Percentiles rank a stretch among this genome's conserved stretches.
Conservation (phyloP, 2,329 filamentous ascomycete species). For the Colletotrichum gloeosporioides region DNA sequence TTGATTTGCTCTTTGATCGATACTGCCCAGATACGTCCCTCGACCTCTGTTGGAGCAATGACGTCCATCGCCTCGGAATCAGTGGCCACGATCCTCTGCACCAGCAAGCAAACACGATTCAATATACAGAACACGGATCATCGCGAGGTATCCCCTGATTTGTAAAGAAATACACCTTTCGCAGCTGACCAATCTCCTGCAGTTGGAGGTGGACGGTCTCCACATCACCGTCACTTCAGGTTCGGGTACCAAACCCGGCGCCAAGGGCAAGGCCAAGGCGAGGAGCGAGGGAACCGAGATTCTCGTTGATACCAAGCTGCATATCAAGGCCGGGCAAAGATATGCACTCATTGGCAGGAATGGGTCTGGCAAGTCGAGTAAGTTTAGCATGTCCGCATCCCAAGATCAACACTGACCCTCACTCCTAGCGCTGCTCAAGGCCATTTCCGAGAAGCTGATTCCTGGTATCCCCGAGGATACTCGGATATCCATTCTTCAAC, state of each 20-base stretch:
- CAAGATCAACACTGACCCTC: not conserved
- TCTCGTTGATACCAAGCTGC: slow-evolving; percentile 71
- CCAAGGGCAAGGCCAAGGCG: slow-evolving; percentile 56
- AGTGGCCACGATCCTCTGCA: slow-evolving; percentile 62
- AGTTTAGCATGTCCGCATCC: slow-evolving; percentile 25
- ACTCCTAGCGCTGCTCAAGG: slow-evolving; percentile 68
- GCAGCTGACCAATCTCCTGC: slow-evolving; percentile 29
- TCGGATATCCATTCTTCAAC: slow-evolving; percentile 72
- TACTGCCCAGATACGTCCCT: not conserved
- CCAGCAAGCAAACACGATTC: slow-evolving; percentile 72
- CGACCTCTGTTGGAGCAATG: slow-evolving; percentile 44
- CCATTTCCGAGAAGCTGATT: slow-evolving; percentile 79
- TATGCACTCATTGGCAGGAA: slow-evolving; percentile 85
- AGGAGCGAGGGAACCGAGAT: slow-evolving; percentile 66
- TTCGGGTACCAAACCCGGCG: slow-evolving; percentile 46
- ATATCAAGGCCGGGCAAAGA: slow-evolving; percentile 73
- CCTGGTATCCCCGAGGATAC: slow-evolving; percentile 74
- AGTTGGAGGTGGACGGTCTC: slow-evolving; percentile 76
- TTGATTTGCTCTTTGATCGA: not conserved
- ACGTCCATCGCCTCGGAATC: slow-evolving; percentile 56
- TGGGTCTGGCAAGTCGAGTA: slow-evolving; percentile 83
- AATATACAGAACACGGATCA: slow-evolving; percentile 61
- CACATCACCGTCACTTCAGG: slow-evolving; percentile 66
- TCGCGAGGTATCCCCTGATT: slow-evolving; percentile 52
- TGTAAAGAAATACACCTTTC: not conserved